These are phyloP conservation scores for Ogataea chonburiensis DNA, from an alignment of 805 yeast genomes.

Conservation along the genomic window DNA sequence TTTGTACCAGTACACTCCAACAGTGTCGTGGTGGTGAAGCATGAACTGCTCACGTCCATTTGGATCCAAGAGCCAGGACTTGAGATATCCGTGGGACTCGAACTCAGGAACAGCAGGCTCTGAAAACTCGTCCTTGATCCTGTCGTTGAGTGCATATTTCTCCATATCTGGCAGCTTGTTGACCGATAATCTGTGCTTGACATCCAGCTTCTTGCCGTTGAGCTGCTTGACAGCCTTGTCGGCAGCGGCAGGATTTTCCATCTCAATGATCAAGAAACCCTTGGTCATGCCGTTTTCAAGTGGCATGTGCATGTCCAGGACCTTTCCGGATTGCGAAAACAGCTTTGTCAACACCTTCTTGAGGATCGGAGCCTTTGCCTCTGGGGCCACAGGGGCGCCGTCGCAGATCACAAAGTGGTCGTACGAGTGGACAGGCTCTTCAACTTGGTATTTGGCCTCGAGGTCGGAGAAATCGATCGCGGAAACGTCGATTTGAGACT, in stretches of 20 bases:
- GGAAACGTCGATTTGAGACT: constrained; percentile 45
- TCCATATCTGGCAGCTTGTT: constrained; percentile 83
- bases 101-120: constrained; percentile 76
- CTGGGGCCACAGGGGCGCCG: constrained; percentile 96
- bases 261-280: constrained; percentile 87
- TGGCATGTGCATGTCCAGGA: constrained; percentile 82
- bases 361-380: constrained; percentile 77
- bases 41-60: constrained; percentile 88
- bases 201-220: constrained; percentile 89
- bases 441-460: constrained; percentile 68
- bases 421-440: constrained; percentile 55
- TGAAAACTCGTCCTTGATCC: constrained; percentile 55
- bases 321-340: constrained; percentile 73
- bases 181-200: constrained; percentile 83
- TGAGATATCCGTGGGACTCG: constrained; percentile 75
- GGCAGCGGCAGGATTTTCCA: constrained; percentile 63
- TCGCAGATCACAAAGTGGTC: constrained; percentile 84
- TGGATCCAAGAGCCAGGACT: constrained; percentile 88
- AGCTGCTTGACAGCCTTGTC: constrained; percentile 74
- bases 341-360: constrained; percentile 82
- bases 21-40: constrained; percentile 73
- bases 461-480: constrained; percentile 81
- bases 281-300: constrained; percentile 73
- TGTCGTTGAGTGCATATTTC: constrained; percentile 66
- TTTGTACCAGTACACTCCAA: constrained; percentile 85